Conservation (phyloP, 2,329 filamentous ascomycete species). For the Myriosclerotinia curreyana region DNA sequence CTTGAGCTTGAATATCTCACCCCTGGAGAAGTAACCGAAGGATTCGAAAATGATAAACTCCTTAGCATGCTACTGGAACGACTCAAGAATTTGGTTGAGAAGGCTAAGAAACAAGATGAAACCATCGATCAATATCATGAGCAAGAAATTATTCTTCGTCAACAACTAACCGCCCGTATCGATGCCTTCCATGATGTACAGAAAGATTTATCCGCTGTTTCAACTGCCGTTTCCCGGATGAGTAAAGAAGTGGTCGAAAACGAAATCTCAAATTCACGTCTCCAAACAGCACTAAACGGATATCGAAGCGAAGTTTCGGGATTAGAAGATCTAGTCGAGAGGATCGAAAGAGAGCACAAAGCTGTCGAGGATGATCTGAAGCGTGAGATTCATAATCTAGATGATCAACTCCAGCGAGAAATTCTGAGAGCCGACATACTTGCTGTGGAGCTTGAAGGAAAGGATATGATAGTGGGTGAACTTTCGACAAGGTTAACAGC, state of each 20-base stretch:
- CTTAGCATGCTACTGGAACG: slow-evolving; percentile 53
- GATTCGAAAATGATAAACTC: slow-evolving; percentile 48
- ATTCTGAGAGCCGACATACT: slow-evolving; percentile 37
- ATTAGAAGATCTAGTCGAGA: slow-evolving; percentile 51
- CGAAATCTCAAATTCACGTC: slow-evolving; percentile 49
- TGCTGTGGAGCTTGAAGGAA: slow-evolving; percentile 39
- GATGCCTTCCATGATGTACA: slow-evolving; percentile 50
- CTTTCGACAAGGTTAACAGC: slow-evolving; percentile 47
- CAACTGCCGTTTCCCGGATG: slow-evolving; percentile 25
- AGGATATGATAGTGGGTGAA: slow-evolving; percentile 42
- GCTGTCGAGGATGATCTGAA: slow-evolving; percentile 24
- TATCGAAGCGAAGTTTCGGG: slow-evolving; percentile 54
- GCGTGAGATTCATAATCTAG: slow-evolving; percentile 25
- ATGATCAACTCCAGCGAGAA: slow-evolving; percentile 41
- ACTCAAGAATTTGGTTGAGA: slow-evolving; percentile 49
- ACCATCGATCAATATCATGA: slow-evolving; percentile 59
- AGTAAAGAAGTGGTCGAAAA: slow-evolving; percentile 33
- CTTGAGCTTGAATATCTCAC: slow-evolving; percentile 61
- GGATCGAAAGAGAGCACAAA: slow-evolving; percentile 45
- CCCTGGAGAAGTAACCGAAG: slow-evolving; percentile 55
- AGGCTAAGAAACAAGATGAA: slow-evolving; percentile 49
- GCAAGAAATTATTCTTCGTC: slow-evolving; percentile 53
- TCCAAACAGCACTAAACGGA: slow-evolving; percentile 51
- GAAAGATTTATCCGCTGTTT: slow-evolving; percentile 41
- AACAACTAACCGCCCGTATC: slow-evolving; percentile 54